phyloP scores from a whole-genome alignment of 2,329 filamentous ascomycete species.

The Cladorrhinum sp. region DNA sequence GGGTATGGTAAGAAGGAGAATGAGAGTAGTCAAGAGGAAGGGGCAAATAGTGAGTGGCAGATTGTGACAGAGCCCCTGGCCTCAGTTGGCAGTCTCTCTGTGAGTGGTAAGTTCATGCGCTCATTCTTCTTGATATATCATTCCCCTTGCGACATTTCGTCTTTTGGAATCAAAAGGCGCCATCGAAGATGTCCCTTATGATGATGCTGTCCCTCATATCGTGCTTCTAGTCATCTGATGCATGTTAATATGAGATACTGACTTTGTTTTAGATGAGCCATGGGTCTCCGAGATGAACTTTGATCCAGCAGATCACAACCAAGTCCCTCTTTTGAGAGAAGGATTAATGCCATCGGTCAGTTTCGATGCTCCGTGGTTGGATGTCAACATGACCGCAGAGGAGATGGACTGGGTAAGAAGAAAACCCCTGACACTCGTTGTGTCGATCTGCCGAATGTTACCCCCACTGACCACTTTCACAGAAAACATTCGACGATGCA shows the following conservation, averaged over 20 bases:
- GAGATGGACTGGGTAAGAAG: constrained; percentile 23
- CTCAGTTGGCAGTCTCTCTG: constrained; percentile 2
- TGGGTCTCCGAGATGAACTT: background rate
- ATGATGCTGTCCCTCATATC: no score
- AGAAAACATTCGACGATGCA: constrained; percentile 20
- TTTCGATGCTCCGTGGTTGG: constrained; percentile 15
- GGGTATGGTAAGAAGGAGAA: background rate
- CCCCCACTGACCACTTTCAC: constrained; percentile 1
- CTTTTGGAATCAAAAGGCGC: no score
- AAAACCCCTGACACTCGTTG: background rate
- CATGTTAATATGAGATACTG: background rate
- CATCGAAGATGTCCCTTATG: no score
- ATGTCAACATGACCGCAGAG: constrained; percentile 7
- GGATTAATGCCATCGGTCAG: constrained; percentile 9
- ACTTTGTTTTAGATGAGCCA: background rate
- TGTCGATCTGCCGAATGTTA: background rate
- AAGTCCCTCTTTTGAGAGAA: constrained; percentile 2
- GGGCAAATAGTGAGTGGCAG: background rate
- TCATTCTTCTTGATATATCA: background rate
- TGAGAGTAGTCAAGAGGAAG: background rate
- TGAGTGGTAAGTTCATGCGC: constrained; percentile 2
- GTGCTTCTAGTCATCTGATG: no score
- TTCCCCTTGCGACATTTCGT: no score
- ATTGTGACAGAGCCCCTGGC: constrained; percentile 14
- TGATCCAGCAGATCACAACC: background rate